These are phyloP conservation scores for Papilionanthe hybrid DNA, from an alignment of 116 monocot species.

Conservation along the genomic window DNA sequence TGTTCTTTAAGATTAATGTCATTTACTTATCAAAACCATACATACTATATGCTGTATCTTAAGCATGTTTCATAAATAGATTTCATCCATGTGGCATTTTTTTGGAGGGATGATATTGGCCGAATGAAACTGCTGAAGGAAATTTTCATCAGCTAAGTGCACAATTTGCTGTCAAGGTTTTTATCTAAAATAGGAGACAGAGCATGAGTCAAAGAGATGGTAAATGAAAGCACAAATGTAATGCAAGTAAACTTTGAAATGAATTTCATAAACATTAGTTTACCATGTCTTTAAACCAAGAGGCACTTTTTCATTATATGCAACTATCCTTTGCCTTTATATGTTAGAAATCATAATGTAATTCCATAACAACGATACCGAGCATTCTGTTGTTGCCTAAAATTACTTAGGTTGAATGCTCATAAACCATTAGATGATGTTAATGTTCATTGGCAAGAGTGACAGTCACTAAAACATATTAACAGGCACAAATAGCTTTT, in stretches of 20 bases:
- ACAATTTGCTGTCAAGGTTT: neutral
- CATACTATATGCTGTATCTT: neutral
- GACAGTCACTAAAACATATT: neutral
- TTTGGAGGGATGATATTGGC: neutral
- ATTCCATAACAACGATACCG: too few species aligned
- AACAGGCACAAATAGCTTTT: neutral
- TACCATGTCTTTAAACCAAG: neutral
- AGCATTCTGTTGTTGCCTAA: neutral
- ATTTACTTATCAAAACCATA: neutral
- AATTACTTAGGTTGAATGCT: neutral
- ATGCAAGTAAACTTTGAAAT: neutral
- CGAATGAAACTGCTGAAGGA: neutral
- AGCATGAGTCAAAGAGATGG: neutral
- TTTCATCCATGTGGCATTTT: neutral
- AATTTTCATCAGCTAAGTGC: neutral
- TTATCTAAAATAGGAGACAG: neutral
- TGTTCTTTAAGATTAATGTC: neutral
- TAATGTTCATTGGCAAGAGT: too few species aligned
- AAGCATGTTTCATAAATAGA: neutral
- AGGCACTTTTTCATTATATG: neutral
- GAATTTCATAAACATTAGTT: neutral
- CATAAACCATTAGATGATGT: neutral
- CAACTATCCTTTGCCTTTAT: neutral
- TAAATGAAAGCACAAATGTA: neutral
- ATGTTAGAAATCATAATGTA: neutral